These are phyloP conservation scores for Clonostachys chloroleuca DNA, from an alignment of 2,329 filamentous ascomycete genomes.

Conservation along the genomic window DNA sequence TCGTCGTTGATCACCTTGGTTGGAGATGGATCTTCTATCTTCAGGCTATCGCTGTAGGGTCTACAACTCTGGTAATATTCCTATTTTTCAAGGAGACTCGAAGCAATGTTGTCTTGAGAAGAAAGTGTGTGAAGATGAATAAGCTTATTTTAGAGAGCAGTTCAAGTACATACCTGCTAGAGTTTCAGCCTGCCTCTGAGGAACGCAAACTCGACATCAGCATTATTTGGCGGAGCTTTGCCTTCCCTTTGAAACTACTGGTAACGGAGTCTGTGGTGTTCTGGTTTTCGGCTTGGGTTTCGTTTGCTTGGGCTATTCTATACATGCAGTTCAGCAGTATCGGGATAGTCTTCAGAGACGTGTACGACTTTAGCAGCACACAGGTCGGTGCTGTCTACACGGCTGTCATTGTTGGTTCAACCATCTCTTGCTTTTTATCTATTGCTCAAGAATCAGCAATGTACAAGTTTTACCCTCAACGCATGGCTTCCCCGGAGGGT, in stretches of 20 bases:
- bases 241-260: conserved; percentile 36
- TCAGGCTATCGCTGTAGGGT: conserved; percentile 54
- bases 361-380: conserved; percentile 55
- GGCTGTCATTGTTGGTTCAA: conserved; percentile 26
- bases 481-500: conserved; percentile 44
- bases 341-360: conserved; percentile 60
- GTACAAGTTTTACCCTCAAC: conserved; percentile 35
- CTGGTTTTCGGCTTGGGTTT: conserved; percentile 66
- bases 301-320: conserved; percentile 67
- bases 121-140: conserved; percentile 47
- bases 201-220: conserved; percentile 8
- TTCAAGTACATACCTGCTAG: neutral
- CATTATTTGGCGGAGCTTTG: conserved; percentile 18
- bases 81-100: conserved; percentile 64
- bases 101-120: conserved; percentile 61
- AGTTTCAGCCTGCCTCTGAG: conserved; percentile 7
- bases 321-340: conserved; percentile 57
- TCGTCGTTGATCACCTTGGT: conserved; percentile 49
- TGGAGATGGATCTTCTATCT: conserved; percentile 69
- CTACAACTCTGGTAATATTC: conserved; percentile 49
- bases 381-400: conserved; percentile 61
- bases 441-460: conserved; percentile 53
- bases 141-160: conserved; percentile 42
- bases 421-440: conserved; percentile 47
- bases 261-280: conserved; percentile 57